Percentiles rank a stretch among this genome's conserved stretches.
phyloP scores from a whole-genome alignment of 1,139 yeast genomes.

The Citeromyces hawaiiensis region DNA sequence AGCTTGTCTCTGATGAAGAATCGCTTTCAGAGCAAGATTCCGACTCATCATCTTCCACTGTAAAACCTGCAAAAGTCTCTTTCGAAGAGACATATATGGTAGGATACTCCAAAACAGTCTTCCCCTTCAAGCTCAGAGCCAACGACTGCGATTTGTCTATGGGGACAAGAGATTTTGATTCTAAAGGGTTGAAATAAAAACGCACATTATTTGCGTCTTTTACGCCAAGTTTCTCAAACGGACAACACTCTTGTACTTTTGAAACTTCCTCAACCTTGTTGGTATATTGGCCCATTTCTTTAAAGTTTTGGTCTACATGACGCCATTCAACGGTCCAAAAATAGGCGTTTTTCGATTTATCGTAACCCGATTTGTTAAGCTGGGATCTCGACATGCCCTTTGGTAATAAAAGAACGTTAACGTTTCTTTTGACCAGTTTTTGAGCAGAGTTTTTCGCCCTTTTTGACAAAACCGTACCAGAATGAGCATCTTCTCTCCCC shows the following conservation, averaged over 20 bases:
- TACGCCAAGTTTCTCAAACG: constrained; percentile 14
- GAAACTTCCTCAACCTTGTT: constrained; percentile 18
- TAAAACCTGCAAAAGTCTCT: constrained; percentile 5
- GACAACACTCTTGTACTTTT: constrained; percentile 24
- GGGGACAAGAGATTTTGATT: constrained; percentile 5
- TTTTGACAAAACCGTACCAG: constrained; percentile 2
- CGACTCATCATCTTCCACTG: constrained; percentile 14
- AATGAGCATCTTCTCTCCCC: constrained; percentile 31
- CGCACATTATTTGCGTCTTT: constrained; percentile 1
- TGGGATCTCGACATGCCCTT: constrained; percentile 63
- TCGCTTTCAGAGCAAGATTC: constrained; percentile 5
- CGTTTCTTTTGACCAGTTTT: constrained; percentile 30
- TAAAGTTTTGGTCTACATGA: constrained; percentile 15
- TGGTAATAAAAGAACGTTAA: constrained; percentile 40
- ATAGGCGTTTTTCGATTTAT: constrained; percentile 45
- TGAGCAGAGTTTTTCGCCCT: constrained; percentile 5
- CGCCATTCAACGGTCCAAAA: constrained; percentile 80
- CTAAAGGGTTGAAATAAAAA: constrained; percentile 6
- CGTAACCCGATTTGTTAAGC: constrained; percentile 63
- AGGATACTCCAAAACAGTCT: constrained; percentile 67
- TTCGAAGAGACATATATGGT: constrained; percentile 35
- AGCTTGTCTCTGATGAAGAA: constrained; percentile 5
- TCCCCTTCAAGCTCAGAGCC: constrained; percentile 35
- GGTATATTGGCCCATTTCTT: constrained; percentile 6
- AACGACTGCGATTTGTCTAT: constrained; percentile 15